Base-by-base conservation (phyloP, 768 basidiomycete genomes). In the Serendipita sp. region DNA sequence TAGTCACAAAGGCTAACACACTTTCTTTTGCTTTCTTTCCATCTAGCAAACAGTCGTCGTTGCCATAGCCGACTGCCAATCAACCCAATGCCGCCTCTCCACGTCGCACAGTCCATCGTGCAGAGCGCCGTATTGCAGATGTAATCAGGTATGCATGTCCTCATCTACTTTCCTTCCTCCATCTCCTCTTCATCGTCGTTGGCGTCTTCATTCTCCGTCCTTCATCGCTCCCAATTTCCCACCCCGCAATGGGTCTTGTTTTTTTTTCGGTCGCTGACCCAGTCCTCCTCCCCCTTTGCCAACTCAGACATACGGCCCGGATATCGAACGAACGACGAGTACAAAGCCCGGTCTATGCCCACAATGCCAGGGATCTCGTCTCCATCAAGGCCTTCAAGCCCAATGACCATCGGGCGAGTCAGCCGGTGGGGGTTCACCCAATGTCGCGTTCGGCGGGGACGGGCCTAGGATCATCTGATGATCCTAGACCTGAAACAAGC, bases 31-130 rank as follows among this genome's bases (percentile, higher is more conserved):
- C 14, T 38, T 38, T 14, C 17, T 50, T 7, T 1, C 17, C 45
- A 7, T 11, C 17, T 31, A 58, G 53, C 53, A 58, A 58, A 58
- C 53, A 11, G 31, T 31, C 4, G 53, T 58, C 53, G 53, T 58
- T 11, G 53, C 53, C 53, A 58, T 58, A 24, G 53, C 53, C 17
- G 53, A 58, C 53, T 58, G 53, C 53, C 53, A 58, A 31, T 24
- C 22, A 13, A 9, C 11, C 31, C 53, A 58, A n/a, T 58, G 53
- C 2, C 20, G 53, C 22, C 53, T 58, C 33, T 58, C 53, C 20
- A 26, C 53, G 17, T 58, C 53, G 24, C 53, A 58, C 33, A n/a
- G 11, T 22, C 53, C 53, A n/a, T 22, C 11, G 3, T 58, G 53
- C 30, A 22, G 53, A 30, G 53, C 26, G 53, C 53, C 53, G 17